Evolutionary conservation across 108 stramenopile species (phyloP).

Genomic region (Parmales sp.): DNA sequence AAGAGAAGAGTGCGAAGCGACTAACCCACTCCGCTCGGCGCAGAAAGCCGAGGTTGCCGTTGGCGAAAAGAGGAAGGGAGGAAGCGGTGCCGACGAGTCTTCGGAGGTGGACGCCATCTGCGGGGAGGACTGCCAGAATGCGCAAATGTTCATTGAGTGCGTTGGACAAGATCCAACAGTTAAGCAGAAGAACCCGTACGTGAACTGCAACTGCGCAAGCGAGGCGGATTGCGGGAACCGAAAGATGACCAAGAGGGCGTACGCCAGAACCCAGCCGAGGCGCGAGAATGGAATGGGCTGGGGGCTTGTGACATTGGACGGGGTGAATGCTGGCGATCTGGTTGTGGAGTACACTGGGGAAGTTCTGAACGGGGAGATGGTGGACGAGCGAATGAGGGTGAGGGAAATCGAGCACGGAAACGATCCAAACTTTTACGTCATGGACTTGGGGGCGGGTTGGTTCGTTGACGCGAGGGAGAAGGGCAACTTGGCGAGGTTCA

Average conservation of each 20-base stretch:
- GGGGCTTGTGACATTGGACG: conserved; percentile 66
- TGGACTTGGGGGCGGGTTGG: conserved; percentile 65
- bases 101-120: conserved; percentile 28
- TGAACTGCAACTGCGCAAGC: conserved; percentile 51
- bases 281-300: conserved; percentile 77
- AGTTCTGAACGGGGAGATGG: conserved; percentile 66
- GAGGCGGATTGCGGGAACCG: conserved; percentile 78
- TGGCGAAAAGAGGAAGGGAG: too few species aligned
- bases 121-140: conserved; percentile 70
- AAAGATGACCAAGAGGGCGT: conserved; percentile 39
- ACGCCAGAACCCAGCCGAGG: conserved; percentile 55
- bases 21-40: too few species aligned
- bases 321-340: conserved; percentile 52
- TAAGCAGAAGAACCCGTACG: conserved; percentile 32
- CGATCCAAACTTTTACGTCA: conserved; percentile 90
- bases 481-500: conserved; percentile 75
- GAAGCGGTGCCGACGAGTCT: too few species aligned
- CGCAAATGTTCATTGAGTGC: conserved; percentile 61
- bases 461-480: conserved; percentile 80
- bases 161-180: conserved; percentile 38
- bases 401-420: conserved; percentile 71
- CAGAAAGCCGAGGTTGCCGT: too few species aligned
- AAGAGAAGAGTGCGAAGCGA: too few species aligned
- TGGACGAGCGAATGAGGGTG: conserved; percentile 48
- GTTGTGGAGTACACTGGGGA: conserved; percentile 84